These are phyloP conservation scores for Colletotrichum costaricense DNA, from an alignment of 2,329 filamentous ascomycete species.

Conservation along the genomic window DNA sequence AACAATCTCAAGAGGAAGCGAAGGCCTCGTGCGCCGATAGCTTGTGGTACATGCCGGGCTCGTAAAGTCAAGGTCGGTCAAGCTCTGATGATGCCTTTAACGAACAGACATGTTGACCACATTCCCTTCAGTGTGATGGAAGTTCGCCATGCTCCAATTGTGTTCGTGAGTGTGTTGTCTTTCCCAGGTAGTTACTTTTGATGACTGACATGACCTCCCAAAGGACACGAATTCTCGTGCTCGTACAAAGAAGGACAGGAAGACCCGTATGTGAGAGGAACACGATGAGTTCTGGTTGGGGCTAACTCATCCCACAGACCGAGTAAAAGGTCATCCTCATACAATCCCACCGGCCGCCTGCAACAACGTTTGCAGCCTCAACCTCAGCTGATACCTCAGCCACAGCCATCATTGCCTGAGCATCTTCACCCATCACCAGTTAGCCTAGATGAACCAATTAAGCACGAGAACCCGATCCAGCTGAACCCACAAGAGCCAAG, in stretches of 20 bases:
- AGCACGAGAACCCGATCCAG: not conserved
- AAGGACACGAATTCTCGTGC: conserved; percentile 32
- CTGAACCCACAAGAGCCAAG: not conserved
- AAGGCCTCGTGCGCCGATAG: conserved; percentile 26
- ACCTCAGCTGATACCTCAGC: not conserved
- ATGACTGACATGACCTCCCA: not conserved
- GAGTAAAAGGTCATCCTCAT: not conserved
- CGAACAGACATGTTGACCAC: not conserved
- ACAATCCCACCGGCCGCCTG: not conserved
- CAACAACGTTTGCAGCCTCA: conserved; percentile 16
- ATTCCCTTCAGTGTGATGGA: conserved; percentile 30
- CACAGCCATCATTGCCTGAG: not conserved
- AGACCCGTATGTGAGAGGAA: conserved; percentile 6
- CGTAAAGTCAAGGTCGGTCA: conserved; percentile 34
- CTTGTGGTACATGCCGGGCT: conserved; percentile 32
- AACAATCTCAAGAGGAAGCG: conserved; percentile 28
- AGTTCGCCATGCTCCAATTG: conserved; percentile 33
- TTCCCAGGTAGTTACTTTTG: not conserved
- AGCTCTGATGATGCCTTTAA: not conserved
- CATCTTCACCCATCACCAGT: conserved; percentile 21
- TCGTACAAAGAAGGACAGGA: conserved; percentile 20
- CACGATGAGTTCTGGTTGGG: not conserved
- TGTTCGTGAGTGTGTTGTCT: conserved; percentile 19
- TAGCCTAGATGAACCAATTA: conserved; percentile 29
- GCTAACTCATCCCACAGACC: not conserved